phyloP scores from a whole-genome alignment of 805 yeast genomes.

The Pachysolen tannophilus region DNA sequence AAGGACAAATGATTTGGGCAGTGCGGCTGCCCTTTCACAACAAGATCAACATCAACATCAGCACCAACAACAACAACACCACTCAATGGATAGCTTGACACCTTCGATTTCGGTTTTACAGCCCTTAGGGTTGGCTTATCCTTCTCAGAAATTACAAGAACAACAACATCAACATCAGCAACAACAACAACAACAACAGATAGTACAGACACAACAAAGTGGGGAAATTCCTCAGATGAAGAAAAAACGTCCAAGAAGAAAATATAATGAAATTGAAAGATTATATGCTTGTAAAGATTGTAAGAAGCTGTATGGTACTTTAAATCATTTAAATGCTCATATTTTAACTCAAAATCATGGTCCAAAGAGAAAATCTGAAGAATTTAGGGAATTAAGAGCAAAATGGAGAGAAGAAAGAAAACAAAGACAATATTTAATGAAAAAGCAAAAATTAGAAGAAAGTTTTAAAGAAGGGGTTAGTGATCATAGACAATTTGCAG shows the following conservation, averaged over 20 bases:
- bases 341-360: slow-evolving; percentile 48
- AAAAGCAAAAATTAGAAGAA: too few species aligned
- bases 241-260: slow-evolving; percentile 41
- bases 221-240: too few species aligned
- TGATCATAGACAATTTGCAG: not conserved
- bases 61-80: too few species aligned
- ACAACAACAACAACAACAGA: too few species aligned
- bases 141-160: too few species aligned
- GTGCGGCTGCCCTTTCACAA: too few species aligned
- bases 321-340: slow-evolving; percentile 53
- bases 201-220: too few species aligned
- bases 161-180: too few species aligned
- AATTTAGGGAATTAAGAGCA: slow-evolving; percentile 42
- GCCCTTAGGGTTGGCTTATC: not conserved
- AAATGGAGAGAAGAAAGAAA: slow-evolving; percentile 26
- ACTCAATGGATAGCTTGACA: too few species aligned
- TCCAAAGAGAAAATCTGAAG: slow-evolving; percentile 43
- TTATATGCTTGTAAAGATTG: slow-evolving; percentile 43
- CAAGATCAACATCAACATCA: too few species aligned
- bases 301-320: slow-evolving; percentile 49
- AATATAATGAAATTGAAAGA: slow-evolving; percentile 48
- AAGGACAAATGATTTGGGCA: too few species aligned
- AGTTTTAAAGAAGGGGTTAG: too few species aligned
- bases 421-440: not conserved
- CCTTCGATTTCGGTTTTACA: not conserved